Base-by-base conservation (phyloP, 2,329 filamentous ascomycete genomes). In the Scedosporium minutisporum region DNA sequence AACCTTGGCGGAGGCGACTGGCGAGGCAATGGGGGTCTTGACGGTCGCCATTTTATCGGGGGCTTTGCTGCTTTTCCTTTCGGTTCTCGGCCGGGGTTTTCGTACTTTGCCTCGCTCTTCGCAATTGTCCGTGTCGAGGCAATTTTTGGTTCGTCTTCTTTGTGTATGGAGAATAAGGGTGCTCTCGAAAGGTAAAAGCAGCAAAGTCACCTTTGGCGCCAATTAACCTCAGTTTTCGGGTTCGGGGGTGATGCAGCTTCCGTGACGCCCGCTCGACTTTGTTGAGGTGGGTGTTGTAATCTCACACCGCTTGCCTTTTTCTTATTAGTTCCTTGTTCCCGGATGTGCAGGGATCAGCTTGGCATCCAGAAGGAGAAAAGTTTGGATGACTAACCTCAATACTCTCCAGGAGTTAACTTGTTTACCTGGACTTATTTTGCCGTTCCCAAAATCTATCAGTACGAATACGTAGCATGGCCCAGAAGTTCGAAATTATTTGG, bases 41-140 rank as follows among this genome's bases (percentile, higher is more conserved):
- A 51, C 44, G 48, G 60, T 33, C n/a, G 48, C 60, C 60, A 61
- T 61, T 10, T 7, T 59, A 5, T 59, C n/a, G 23, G 44, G 44
- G 23, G 12, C 23, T 25, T 14, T 21, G 51, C 21, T 23, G 23
- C 51, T 55, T 57, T 57, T 23, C 21, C 21, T n/a, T 57, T n/a
- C 12, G 27, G 55, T 23, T 16, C 12, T 58, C 25, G 27, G 27
- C 33, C 16, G 10, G 12, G 16, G 9, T 33, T 38, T 41, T 58
- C 16, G 25, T n/a, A 10, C 16, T 38, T 18, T 57, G 51, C 4
- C 29, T 33, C 29, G 29, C 29, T 33, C 44, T 18, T 48, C n/a
- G 16, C 16, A 9, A 18, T 48, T 48, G 44, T 21, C 44, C 18
- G 18, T 6, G 44, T 38, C 33, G 33, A 4, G 33, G 33, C 33